Percentiles rank a stretch among this genome's conserved stretches.
Evolutionary conservation across 164 flowering plant genomes (phyloP).

Genomic region (Vitis rupestris): DNA sequence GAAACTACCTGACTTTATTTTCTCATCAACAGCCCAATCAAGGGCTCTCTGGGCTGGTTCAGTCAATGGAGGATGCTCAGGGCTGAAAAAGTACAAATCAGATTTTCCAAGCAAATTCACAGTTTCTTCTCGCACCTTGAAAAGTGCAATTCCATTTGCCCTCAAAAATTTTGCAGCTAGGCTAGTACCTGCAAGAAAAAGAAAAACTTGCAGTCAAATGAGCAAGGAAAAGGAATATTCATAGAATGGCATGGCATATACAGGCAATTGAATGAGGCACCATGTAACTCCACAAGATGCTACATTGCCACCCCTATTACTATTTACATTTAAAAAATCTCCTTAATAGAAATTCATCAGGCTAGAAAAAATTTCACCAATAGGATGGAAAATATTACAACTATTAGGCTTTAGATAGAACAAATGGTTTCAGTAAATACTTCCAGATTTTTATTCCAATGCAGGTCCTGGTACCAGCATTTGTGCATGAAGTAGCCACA

Average conservation of each 20-base stretch:
- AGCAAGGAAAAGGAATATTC: neutral
- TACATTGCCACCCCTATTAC: too few species aligned
- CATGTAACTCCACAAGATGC: neutral
- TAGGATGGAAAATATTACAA: too few species aligned
- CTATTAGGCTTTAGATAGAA: too few species aligned
- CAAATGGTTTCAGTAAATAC: too few species aligned
- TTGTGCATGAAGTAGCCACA: too few species aligned
- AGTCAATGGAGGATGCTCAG: constrained; percentile 38
- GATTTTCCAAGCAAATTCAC: constrained; percentile 35
- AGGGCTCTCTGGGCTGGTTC: constrained; percentile 38
- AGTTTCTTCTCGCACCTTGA: constrained; percentile 34
- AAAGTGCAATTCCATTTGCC: constrained; percentile 32
- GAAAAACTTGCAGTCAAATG: neutral
- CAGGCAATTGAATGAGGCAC: neutral
- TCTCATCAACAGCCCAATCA: constrained; percentile 42
- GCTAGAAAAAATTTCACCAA: too few species aligned
- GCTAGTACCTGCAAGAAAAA: constrained; percentile 28
- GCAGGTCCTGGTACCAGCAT: too few species aligned
- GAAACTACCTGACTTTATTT: constrained; percentile 33
- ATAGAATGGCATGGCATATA: neutral
- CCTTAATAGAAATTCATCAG: too few species aligned
- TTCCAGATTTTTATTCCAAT: too few species aligned
- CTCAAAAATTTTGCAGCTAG: constrained; percentile 37
- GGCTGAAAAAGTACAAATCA: constrained; percentile 25
- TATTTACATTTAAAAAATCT: too few species aligned